Evolutionary conservation across 106 monocot species (phyloP).

Genomic region (Dioscorea alata): DNA sequence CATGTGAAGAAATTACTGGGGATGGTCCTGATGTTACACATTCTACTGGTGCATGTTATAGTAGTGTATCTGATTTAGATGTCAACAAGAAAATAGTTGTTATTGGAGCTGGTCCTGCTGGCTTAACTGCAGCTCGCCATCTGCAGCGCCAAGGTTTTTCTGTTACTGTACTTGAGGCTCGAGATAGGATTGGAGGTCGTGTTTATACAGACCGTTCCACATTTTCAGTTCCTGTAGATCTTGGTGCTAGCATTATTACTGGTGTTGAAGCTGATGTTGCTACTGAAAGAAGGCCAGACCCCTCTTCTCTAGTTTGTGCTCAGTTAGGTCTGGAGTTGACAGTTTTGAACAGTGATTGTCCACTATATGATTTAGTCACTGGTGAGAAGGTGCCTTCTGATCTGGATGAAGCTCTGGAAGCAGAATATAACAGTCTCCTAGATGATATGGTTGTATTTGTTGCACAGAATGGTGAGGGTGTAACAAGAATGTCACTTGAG

Average conservation of each 20-base stretch:
- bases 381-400: slow-evolving; percentile 79
- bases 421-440: slow-evolving; percentile 94
- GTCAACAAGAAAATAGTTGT: slow-evolving; percentile 52
- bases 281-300: slow-evolving; percentile 91
- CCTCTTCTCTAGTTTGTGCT: slow-evolving; percentile 84
- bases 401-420: slow-evolving; percentile 87
- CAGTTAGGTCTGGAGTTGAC: slow-evolving; percentile 89
- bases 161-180: slow-evolving; percentile 85
- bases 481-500: slow-evolving; percentile 68
- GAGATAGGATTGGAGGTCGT: slow-evolving; percentile 94
- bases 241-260: slow-evolving; percentile 99
- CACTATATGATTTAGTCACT: slow-evolving; percentile 88
- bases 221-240: slow-evolving; percentile 98
- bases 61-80: slow-evolving; percentile 14
- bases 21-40: slow-evolving; percentile 2
- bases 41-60: neutral
- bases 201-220: slow-evolving; percentile 82
- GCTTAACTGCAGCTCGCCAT: slow-evolving; percentile 91
- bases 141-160: slow-evolving; percentile 83
- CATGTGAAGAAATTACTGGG: slow-evolving; percentile 1
- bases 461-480: slow-evolving; percentile 58
- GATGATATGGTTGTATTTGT: slow-evolving; percentile 81
- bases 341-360: slow-evolving; percentile 94
- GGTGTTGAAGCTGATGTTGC: slow-evolving; percentile 96
- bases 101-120: slow-evolving; percentile 95